Percentiles rank a stretch among this genome's conserved stretches.
Conservation (phyloP, 2,329 filamentous ascomycete species). For the Huntiella savannae region DNA sequence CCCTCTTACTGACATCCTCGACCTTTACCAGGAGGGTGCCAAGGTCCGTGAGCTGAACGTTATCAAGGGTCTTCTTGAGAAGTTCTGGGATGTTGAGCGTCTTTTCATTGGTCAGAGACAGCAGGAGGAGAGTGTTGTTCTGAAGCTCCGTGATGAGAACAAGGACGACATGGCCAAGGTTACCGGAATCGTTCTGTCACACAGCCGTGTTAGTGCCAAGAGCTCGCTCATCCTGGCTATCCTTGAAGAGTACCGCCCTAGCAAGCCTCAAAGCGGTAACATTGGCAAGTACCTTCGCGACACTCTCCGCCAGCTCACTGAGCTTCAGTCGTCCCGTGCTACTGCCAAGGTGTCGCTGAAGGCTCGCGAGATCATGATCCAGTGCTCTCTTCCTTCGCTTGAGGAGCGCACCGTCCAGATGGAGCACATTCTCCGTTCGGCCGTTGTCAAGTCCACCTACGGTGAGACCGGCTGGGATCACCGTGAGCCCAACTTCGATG, state of each 20-base stretch:
- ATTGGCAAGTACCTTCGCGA: conserved; percentile 74
- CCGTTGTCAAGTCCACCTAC: conserved; percentile 90
- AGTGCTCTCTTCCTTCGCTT: conserved; percentile 85
- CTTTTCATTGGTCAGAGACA: conserved; percentile 70
- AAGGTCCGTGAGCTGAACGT: conserved; percentile 79
- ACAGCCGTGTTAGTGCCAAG: conserved; percentile 83
- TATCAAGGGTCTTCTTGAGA: conserved; percentile 58
- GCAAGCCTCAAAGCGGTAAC: conserved; percentile 77
- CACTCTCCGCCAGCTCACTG: conserved; percentile 67
- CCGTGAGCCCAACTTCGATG: conserved; percentile 70
- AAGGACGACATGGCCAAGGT: conserved; percentile 79
- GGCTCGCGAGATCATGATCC: conserved; percentile 90
- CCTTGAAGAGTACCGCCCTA: conserved; percentile 83
- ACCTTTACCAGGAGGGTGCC: conserved; percentile 66
- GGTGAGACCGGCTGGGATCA: conserved; percentile 96
- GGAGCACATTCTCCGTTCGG: conserved; percentile 94
- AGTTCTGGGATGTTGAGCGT: conserved; percentile 68
- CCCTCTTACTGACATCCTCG: conserved; percentile 61
- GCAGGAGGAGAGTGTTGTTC: conserved; percentile 83
- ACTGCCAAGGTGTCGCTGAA: conserved; percentile 95
- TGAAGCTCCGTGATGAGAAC: conserved; percentile 87
- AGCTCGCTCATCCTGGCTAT: conserved; percentile 85
- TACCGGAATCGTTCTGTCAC: conserved; percentile 76
- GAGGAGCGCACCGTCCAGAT: conserved; percentile 92
- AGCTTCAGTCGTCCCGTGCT: conserved; percentile 61